These are phyloP conservation scores for Nannochloropsis salina DNA, from an alignment of 108 stramenopile genomes.

Conservation along the genomic window DNA sequence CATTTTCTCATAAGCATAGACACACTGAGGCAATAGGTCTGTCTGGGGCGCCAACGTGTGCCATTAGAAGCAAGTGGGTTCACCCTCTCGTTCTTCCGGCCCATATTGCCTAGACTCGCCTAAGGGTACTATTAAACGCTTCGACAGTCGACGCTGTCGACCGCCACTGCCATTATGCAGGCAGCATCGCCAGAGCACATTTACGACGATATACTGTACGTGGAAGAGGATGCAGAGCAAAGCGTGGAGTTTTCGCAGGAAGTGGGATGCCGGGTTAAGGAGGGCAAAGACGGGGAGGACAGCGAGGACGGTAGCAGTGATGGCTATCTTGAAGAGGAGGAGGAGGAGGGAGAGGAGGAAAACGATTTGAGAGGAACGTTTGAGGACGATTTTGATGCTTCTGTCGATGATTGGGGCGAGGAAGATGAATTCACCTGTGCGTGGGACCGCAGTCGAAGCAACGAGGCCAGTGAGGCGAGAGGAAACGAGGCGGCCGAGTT, in stretches of 20 bases:
- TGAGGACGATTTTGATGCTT: background rate
- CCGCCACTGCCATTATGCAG: no score
- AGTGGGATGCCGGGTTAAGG: background rate
- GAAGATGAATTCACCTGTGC: background rate
- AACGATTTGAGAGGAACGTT: background rate
- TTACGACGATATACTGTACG: constrained; percentile 15
- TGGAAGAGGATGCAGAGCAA: background rate
- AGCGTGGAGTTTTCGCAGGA: no score
- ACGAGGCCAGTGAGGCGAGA: no score
- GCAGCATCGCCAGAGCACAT: background rate
- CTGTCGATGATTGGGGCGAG: background rate
- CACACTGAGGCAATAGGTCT: no score
- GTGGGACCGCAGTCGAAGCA: background rate
- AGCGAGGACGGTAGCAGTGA: constrained; percentile 4
- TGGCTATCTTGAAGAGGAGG: constrained; percentile 5
- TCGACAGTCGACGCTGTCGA: no score
- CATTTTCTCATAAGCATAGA: no score
- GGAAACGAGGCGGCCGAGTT: no score
- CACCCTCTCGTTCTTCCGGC: no score
- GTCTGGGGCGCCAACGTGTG: no score
- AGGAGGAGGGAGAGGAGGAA: background rate
- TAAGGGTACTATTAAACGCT: no score
- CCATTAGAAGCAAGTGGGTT: no score
- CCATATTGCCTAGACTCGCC: no score
- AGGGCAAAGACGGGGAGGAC: constrained; percentile 11